These are phyloP conservation scores for Pythium rishiriense DNA, from an alignment of 352 stramenopile genomes.

Conservation along the genomic window DNA sequence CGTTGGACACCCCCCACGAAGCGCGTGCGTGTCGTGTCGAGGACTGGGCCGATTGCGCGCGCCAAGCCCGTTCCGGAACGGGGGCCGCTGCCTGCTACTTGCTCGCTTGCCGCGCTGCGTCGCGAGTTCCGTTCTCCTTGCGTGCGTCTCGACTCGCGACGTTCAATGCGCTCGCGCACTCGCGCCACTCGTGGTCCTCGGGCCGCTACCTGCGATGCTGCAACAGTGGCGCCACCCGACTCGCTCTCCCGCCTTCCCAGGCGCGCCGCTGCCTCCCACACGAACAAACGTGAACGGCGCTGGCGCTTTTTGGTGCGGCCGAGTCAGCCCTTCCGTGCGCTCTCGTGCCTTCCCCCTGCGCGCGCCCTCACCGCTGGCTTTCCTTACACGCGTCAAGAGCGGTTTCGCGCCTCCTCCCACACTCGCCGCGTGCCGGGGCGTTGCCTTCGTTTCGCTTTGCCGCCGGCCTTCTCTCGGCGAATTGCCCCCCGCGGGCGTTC, in stretches of 20 bases:
- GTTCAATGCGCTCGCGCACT: background rate
- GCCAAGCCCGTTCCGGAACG: background rate
- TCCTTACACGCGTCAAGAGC: conserved; percentile 5
- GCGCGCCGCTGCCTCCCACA: conserved; percentile 3
- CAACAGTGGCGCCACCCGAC: conserved; percentile 15
- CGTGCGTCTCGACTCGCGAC: conserved; percentile 1
- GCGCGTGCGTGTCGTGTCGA: too few relatives aligned
- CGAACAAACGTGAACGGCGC: background rate
- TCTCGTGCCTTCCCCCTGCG: background rate
- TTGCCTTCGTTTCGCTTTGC: conserved; percentile 11
- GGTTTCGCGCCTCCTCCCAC: conserved; percentile 7
- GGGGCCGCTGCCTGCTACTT: background rate
- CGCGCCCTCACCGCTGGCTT: too few relatives aligned
- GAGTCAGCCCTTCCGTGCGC: conserved; percentile 4
- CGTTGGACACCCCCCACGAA: background rate
- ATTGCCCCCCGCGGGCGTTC: background rate
- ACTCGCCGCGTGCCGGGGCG: background rate
- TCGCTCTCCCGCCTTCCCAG: background rate
- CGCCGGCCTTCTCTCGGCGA: background rate
- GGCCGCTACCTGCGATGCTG: conserved; percentile 9
- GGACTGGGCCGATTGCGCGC: background rate
- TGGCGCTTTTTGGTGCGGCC: background rate
- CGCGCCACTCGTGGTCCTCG: background rate
- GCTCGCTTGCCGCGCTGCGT: background rate
- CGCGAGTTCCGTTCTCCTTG: conserved; percentile 17